phyloP scores from a whole-genome alignment of 108 stramenopile genomes.

The Fistulifera pelliculosa region DNA sequence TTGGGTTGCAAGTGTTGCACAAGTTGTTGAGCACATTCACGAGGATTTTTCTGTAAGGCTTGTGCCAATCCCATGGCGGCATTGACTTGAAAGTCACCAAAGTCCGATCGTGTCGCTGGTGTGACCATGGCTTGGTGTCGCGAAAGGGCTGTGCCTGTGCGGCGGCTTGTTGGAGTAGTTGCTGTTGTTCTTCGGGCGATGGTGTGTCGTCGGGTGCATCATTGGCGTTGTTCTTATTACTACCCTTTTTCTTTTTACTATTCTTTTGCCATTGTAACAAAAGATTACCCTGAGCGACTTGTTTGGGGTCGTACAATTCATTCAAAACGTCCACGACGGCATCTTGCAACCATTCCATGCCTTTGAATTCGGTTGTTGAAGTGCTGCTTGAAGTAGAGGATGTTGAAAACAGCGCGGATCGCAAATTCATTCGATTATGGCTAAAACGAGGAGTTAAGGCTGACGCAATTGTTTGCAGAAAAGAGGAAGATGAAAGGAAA shows the following conservation, averaged over 20 bases:
- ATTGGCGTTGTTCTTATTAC: constrained; percentile 22
- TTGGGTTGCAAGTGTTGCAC: constrained; percentile 51
- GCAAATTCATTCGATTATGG: too few relatives aligned
- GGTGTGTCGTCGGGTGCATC: constrained; percentile 14
- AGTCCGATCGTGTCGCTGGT: constrained; percentile 68
- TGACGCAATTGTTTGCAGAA: too few relatives aligned
- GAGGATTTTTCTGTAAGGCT: constrained; percentile 37
- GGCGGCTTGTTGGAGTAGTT: constrained; percentile 45
- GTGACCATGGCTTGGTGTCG: constrained; percentile 66
- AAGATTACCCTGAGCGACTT: constrained; percentile 57
- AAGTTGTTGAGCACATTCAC: constrained; percentile 67
- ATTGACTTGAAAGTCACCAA: constrained; percentile 97
- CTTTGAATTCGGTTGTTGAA: constrained; percentile 7
- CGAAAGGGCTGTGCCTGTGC: constrained; percentile 47
- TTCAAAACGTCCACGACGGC: constrained; percentile 56
- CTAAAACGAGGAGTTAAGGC: too few relatives aligned
- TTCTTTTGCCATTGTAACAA: constrained; percentile 55
- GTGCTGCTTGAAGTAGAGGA: too few relatives aligned
- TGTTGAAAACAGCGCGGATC: too few relatives aligned
- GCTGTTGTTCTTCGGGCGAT: constrained; percentile 48
- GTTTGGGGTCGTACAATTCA: constrained; percentile 63
- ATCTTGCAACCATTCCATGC: constrained; percentile 54
- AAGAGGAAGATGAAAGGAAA: too few relatives aligned
- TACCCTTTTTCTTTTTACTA: constrained; percentile 64
- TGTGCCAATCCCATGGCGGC: constrained; percentile 57